Conservation (phyloP, 495 filamentous ascomycete species). For the Penicillium silybi region DNA sequence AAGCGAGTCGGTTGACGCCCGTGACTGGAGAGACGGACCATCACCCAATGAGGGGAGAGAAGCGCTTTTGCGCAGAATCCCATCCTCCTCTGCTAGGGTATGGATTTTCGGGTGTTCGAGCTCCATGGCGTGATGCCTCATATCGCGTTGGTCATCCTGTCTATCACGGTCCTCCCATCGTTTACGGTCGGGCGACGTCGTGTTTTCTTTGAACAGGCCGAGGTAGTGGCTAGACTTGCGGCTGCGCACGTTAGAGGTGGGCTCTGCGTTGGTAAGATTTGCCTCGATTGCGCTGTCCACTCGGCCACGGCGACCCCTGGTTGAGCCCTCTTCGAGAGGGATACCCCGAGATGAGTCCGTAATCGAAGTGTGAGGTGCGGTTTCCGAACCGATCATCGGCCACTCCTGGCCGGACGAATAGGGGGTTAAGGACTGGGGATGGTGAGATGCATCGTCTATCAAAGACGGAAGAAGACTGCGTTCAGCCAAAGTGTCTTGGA, state of each 20-base stretch:
- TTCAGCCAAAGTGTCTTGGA: constrained; percentile 21
- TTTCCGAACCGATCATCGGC: constrained; percentile 15
- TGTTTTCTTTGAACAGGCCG: constrained; percentile 89
- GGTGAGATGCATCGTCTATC: constrained; percentile 27
- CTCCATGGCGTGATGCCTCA: constrained; percentile 12
- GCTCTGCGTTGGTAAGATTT: constrained; percentile 70
- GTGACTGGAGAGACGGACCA: constrained; percentile 21
- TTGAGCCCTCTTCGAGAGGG: constrained; percentile 37
- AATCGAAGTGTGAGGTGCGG: constrained; percentile 13
- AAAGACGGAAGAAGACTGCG: constrained; percentile 30
- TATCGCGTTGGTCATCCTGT: constrained; percentile 24
- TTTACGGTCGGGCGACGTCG: constrained; percentile 50
- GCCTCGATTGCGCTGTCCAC: constrained; percentile 86
- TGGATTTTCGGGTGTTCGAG: constrained; percentile 5
- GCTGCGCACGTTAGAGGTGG: constrained; percentile 69
- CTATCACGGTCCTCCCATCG: constrained; percentile 34
- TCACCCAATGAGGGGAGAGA: constrained; percentile 33
- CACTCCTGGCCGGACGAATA: constrained; percentile 16
- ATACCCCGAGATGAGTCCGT: constrained; percentile 12
- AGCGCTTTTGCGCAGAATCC: constrained; percentile 26
- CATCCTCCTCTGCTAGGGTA: constrained; percentile 13
- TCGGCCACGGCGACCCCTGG: constrained; percentile 40
- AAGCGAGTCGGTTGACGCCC: neutral
- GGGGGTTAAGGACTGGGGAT: constrained; percentile 17
- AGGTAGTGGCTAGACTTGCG: constrained; percentile 92